Base-by-base conservation (phyloP, 495 filamentous ascomycete species). In the Penicillium desertorum region DNA sequence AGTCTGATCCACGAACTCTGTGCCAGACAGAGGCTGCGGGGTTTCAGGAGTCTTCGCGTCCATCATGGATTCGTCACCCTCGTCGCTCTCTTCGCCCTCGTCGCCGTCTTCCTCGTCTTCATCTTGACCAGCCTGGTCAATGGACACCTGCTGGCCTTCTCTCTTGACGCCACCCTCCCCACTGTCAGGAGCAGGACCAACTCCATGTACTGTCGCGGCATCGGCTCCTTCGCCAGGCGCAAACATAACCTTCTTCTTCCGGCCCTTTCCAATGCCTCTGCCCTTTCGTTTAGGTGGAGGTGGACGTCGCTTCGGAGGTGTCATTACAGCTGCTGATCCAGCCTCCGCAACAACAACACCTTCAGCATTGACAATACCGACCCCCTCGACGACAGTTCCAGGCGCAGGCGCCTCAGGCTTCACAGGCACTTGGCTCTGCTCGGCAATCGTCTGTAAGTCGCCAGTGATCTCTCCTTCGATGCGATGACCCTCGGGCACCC, bases 381-480 rank as follows among this genome's bases (percentile, higher is more conserved):
- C 77, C 14, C 85, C 84, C 68, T 87, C 81, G 45, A 86, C 78
- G 37, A 86, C 74, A 10, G 83, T 81, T 27, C 83, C 84, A 12
- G 83, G 80, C 6, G 79, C 79, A 29, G 79, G 77, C 27, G 75
- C 75, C 54, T 81, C 74, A 0, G 77, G 72, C 41, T 66, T 75
- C 8, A 78, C 69, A n/a, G 69, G 66, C 7, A 62, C 69, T 44
- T 66, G 48, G 39, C 62, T 68, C 46, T 70, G 74, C 27, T 68
- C 65, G 19, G 62, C 56, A 39, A 70, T 59, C 14, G 70, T 56
- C 45, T 71, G 70, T 43, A 71, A 68, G 36, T 81, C 79, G 17
- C 87, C 86, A 10, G 83, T 81, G 25, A 96, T 82, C 59, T 96
- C 89, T 43, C 89, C 89, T 50, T 93, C 90, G 3, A 96, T 83